These are phyloP conservation scores for Paraurostyla sp. DNA, from an alignment of 73 alveolate genomes.

Conservation along the genomic window DNA sequence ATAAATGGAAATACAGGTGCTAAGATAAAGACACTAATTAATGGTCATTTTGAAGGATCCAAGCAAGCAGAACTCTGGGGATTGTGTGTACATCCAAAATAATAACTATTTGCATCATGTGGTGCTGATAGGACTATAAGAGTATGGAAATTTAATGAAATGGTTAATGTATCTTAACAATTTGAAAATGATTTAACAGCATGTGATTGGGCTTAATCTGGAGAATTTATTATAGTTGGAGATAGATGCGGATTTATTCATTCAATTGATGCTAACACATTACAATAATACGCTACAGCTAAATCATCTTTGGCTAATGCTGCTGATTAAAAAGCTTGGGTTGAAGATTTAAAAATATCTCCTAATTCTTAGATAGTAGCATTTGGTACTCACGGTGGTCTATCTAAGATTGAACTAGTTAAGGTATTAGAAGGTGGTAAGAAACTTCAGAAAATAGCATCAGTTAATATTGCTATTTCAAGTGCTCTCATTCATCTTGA, in stretches of 20 bases:
- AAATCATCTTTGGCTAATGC: slow-evolving; percentile 82
- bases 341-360: slow-evolving; percentile 96
- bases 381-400: slow-evolving; percentile 98
- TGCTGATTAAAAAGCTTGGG: slow-evolving; percentile 87
- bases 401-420: slow-evolving; percentile 91
- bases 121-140: slow-evolving; percentile 98
- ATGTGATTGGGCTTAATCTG: slow-evolving; percentile 95
- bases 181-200: slow-evolving; percentile 95
- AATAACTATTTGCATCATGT: slow-evolving; percentile 89
- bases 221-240: slow-evolving; percentile 91
- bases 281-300: slow-evolving; percentile 79
- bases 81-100: slow-evolving; percentile 92
- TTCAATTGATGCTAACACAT: slow-evolving; percentile 83
- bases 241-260: slow-evolving; percentile 89
- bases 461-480: slow-evolving; percentile 92
- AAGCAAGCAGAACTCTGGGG: slow-evolving; percentile 95
- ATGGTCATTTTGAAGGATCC: slow-evolving; percentile 96
- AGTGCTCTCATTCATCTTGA: slow-evolving; percentile 97
- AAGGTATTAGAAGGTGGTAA: slow-evolving; percentile 79
- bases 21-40: slow-evolving; percentile 57
- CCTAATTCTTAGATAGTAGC: slow-evolving; percentile 92
- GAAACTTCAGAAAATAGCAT: slow-evolving; percentile 74
- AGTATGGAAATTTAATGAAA: slow-evolving; percentile 92
- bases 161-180: slow-evolving; percentile 82
- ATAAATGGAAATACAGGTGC: slow-evolving; percentile 69